Base-by-base conservation (phyloP, 1,284 basidiomycete species). In the Takashimella tepidaria region DNA sequence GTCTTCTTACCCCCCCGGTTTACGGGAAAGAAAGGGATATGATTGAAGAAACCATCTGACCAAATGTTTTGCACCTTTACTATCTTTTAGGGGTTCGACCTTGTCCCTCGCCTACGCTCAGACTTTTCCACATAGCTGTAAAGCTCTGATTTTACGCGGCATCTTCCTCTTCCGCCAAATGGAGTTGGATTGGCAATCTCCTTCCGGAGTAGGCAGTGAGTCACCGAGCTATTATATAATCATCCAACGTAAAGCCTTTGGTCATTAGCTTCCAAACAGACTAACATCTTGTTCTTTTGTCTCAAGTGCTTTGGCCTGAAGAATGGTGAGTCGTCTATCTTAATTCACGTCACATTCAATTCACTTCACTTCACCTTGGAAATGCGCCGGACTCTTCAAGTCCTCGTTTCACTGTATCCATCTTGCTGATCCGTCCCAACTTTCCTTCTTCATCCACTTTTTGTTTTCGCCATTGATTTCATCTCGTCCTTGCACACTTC, bases 101-200 rank as follows among this genome's bases (percentile, higher is more conserved):
- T 80, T 96, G 19, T 82, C 88, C 11, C 76, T 98, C 26, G 87
- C 86, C 0, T 97, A 97, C 72, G 83, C 92, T 3, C 86, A 96
- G 78, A 79, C 83, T 2, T 87, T 96, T 68, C 91, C 92, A 0
- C 83, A 87, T 26, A 81, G 84, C 20, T 89, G 92, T 40, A 85
- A 83, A 68, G 85, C 82, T 37, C 79, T 98, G 19, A 84, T 91
- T 23, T 77, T 98, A 16, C 83, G 92, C 22, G 92, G 92, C 0
- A 92, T 97, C 58, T 96, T 96, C 68, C 88, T 88, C 10, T 78
- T 96, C 27, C 81, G 90, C 44, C 84, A 84, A 76, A 86, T 84
- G 62, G 93, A 98, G 75, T 81, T 97, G 25, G 79, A 82, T 25
- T 97, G 92, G 79, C 96, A 97, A 79, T 97, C 95, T 75, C 90